Base-by-base conservation (phyloP, 805 yeast genomes). In the Kodamaea neixiangensis region DNA sequence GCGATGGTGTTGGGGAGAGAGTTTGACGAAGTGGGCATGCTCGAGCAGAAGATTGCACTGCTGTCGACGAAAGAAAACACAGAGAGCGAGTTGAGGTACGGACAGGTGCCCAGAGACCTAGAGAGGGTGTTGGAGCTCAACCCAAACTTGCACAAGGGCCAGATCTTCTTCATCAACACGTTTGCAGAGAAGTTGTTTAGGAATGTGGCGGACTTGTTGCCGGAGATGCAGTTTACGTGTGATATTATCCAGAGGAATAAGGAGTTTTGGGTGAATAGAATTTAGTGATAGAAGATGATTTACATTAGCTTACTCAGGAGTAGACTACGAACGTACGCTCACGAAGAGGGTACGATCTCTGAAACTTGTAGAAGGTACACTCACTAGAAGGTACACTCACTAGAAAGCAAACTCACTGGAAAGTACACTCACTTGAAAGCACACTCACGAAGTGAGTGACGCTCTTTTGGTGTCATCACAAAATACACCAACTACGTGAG, bases 131-230 rank as follows among this genome's bases (percentile, higher is more conserved):
- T 86, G 17, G 47, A 58, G 6, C 57, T 65, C 42, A 77, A 77
- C 48, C 83, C 86, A 7, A 54, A 61, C 11, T 72, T 91, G 34
- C 83, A 84, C 29, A 77, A 78, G 55, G 89, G 92, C 14, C 97
- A 92, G 69, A 67, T 89, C 29, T 89, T 89, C 63, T 92, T 92
- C 74, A 90, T 91, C 52, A 77, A 81, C 59, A 79, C 89, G 14
- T 92, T 89, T 75, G 97, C 97, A 3, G 81, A 74, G 54, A 85
- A 84, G 49, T 81, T 91, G 64, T 93, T 93, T 68, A 68, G 71
- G 42, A 85, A 82, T 57, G 79, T 90, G 18, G 77, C 81, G 18
- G 75, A 74, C 21, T 76, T 80, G 9, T 74, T 89, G 29, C 91
- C 90, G 1, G 81, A 81, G 49, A 73, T 86, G 57, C 61, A 66